A percentile compares a stretch with the other conserved stretches of the same genome.
phyloP scores from a whole-genome alignment of 2,329 filamentous ascomycete genomes.

The Fusarium euwallaceae region DNA sequence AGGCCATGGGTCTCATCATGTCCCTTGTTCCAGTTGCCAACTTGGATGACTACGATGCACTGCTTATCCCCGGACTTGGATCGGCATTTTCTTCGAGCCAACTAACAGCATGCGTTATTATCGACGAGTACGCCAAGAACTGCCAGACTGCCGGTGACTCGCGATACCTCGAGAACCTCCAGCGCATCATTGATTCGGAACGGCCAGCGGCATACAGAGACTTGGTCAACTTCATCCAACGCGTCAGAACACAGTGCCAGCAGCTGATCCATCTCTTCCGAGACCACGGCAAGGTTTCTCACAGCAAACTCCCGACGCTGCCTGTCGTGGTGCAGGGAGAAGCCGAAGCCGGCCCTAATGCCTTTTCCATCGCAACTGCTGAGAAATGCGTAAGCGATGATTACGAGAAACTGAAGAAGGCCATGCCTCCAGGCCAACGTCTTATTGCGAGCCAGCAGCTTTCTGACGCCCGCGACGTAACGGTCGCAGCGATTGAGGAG shows the following conservation, averaged over 20 bases:
- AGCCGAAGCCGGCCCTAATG: constrained; percentile 88
- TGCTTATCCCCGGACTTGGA: constrained; percentile 74
- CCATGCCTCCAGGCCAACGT: constrained; percentile 88
- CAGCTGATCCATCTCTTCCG: constrained; percentile 92
- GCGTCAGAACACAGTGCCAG: constrained; percentile 91
- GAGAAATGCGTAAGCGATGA: constrained; percentile 89
- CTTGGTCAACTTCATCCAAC: constrained; percentile 88
- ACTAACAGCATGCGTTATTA: constrained; percentile 82
- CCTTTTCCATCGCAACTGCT: constrained; percentile 89
- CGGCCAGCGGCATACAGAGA: constrained; percentile 88
- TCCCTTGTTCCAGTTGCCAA: constrained; percentile 76
- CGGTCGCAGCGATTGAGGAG: constrained; percentile 80
- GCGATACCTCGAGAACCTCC: constrained; percentile 74
- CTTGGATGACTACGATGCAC: constrained; percentile 74
- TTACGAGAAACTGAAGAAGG: constrained; percentile 88
- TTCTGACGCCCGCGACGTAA: constrained; percentile 79
- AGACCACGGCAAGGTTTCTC: constrained; percentile 86
- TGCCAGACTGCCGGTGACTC: constrained; percentile 57
- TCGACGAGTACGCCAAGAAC: constrained; percentile 88
- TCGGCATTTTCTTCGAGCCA: constrained; percentile 89
- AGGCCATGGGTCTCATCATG: constrained; percentile 88
- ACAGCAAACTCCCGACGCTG: constrained; percentile 80
- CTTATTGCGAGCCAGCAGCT: constrained; percentile 86
- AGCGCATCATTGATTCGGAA: constrained; percentile 83
- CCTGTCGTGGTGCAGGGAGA: constrained; percentile 96